Evolutionary conservation across 2,329 filamentous ascomycete genomes (phyloP), one percentile per base, ranked within the genome.

Genomic region (Allantophomopsis lycopodina): DNA sequence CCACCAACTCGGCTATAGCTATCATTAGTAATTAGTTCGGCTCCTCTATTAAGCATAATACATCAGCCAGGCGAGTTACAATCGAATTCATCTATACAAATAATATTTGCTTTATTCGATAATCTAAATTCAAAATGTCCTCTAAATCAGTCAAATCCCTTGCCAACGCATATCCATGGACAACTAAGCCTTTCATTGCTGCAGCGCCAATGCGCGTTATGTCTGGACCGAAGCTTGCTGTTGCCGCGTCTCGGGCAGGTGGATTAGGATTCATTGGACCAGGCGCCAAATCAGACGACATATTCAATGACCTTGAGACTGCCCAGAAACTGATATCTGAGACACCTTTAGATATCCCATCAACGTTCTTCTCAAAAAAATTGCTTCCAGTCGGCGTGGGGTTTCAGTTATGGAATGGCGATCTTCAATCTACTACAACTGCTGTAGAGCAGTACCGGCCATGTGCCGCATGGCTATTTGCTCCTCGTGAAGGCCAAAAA

Each of bases 111-210:
- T n/a, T n/a, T n/a, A n/a, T n/a, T n/a, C n/a, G n/a, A n/a, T n/a
- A n/a, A n/a, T n/a, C n/a, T n/a, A n/a, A n/a, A n/a, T n/a, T n/a
- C n/a, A n/a, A n/a, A n/a, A n/a, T n/a, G n/a, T n/a, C n/a, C n/a
- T n/a, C n/a, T n/a, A n/a, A n/a, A n/a, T n/a, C n/a, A n/a, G n/a
- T n/a, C n/a, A n/a, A n/a, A n/a, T n/a, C n/a, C n/a, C n/a, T n/a
- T n/a, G n/a, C n/a, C n/a, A n/a, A n/a, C n/a, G n/a, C n/a, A n/a
- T 77, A 77, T 49, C 72, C 74, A 48, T 82, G 76, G 76, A 66
- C 64, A 3, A 54, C 61, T 33, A 49, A 59, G 2, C 77, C 76
- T 3, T 55, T 82, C 14, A 63, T 85, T n/a, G 63, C 70, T 34
- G 62, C 65, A 32, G 79, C 76, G 1, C 80, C 81, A 0, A 84